Percentiles rank a stretch among this genome's conserved stretches.
phyloP scores from a whole-genome alignment of 441 rosid genomes.

The Sinapis alba region DNA sequence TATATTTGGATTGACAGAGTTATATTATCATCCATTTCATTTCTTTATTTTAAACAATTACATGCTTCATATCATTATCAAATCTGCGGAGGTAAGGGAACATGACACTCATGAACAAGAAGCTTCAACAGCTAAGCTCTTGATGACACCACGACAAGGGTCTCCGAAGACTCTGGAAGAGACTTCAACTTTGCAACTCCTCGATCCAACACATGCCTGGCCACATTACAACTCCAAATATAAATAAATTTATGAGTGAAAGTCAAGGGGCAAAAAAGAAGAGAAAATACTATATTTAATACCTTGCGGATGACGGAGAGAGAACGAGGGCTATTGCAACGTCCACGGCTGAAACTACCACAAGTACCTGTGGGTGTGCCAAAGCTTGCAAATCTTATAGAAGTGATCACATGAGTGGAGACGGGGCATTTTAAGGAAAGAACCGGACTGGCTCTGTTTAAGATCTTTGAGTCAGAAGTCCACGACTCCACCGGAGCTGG shows the following conservation, averaged over 20 bases:
- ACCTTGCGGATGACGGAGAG: conserved; percentile 71
- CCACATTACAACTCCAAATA: conserved; percentile 23
- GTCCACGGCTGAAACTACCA: conserved; percentile 72
- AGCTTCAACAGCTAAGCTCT: conserved; percentile 95
- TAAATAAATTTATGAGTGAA: background rate
- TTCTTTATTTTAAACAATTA: conserved; percentile 5
- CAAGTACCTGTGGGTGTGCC: conserved; percentile 88
- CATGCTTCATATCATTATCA: background rate
- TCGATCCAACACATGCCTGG: conserved; percentile 91
- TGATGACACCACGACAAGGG: conserved; percentile 68
- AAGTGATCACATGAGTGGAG: conserved; percentile 74
- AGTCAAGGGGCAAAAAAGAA: background rate
- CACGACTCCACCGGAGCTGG: conserved; percentile 76
- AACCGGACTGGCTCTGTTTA: conserved; percentile 46
- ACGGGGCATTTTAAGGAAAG: conserved; percentile 65
- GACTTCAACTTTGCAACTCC: conserved; percentile 72
- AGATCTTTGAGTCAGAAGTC: conserved; percentile 53
- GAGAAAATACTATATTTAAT: background rate
- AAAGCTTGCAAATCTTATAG: conserved; percentile 82
- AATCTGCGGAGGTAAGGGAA: background rate
- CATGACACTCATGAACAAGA: conserved; percentile 52
- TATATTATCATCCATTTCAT: conserved; percentile 5
- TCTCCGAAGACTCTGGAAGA: conserved; percentile 68
- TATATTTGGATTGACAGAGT: background rate
- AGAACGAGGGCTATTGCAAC: conserved; percentile 63